Base-by-base conservation (phyloP, 192 early-diverging fungal species). In the Oehlia diaphana region DNA sequence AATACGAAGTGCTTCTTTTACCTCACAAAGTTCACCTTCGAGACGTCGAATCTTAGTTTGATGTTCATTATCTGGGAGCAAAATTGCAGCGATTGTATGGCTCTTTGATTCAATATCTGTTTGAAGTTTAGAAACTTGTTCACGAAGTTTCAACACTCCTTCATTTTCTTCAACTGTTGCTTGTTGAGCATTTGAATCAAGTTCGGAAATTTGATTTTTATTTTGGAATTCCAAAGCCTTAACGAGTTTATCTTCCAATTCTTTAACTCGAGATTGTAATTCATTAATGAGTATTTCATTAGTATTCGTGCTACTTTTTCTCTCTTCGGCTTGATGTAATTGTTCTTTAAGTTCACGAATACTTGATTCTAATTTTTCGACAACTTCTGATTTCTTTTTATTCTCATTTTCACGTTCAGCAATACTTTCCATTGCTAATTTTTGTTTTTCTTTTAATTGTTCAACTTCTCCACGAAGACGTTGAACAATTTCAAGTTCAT, bases 81-180 rank as follows among this genome's bases (percentile, higher is more conserved):
- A 79, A 23, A 79, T 19, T 39, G 77, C 47, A 35, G 77, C 67
- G 23, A 79, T 79, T 28, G 68, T 79, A 58, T 79, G 77, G 61
- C 77, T 71, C 19, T 79, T 79, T 50, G 77, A 39, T 79, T 79
- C 77, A 44, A 79, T 70, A 2, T 71, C 66, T 28, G 28, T 53
- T n/a, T 79, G 65, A 33, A 79, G 58, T 62, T 79, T 79, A 31
- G 70, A 44, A 50, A 79, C 33, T 71, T 79, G 77, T 42, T 61
- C 7, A 39, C 68, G 35, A 44, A 78, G 39, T 23, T 28, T 28
- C 23, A 61, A 12, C 16, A 33, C 42, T 71, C 53, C 77, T 39
- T 71, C 77, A 33, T 69, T 69, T 73, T 44, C 12, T 23, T 44
- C 10, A 42, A 9, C 31, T 14, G 35, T 14, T 14, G n/a, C 14